Base-by-base conservation (phyloP, 2,329 filamentous ascomycete species). In the Penicillium oxalicum region DNA sequence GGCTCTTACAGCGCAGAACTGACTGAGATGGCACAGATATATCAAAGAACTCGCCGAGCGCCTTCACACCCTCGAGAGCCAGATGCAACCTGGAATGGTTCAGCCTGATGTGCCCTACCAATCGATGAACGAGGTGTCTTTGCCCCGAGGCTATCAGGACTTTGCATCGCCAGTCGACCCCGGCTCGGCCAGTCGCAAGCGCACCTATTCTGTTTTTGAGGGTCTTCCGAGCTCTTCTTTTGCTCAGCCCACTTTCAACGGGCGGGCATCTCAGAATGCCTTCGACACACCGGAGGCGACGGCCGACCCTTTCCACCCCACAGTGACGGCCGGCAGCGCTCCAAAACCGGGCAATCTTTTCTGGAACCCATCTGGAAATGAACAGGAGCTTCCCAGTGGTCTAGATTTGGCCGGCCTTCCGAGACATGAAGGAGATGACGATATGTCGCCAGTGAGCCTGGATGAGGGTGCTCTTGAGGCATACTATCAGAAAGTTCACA, bases 31-130 rank as follows among this genome's bases (percentile, higher is more conserved):
- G 12, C 38, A 18, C 60, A 88, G 84, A 12, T 95, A 95, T 61
- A 95, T 95, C 66, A 95, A 94, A 65, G 89, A 95, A 67, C 78
- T 95, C 24, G 88, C 89, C 25, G 89, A 95, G 63, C 78, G 90
- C 26, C 82, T 95, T 50, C 83, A 91, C 60, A 84, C 81, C 38
- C 84, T 95, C 40, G 90, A 95, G 65, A 86, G 84, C 56, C 87
- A 88, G 63, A 81, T 93, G 49, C 70, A 74, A 47, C 70, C 70
- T 4, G 54, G 63, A 11, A 69, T 70, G 53, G 61, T 65, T 7
- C 65, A 69, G 37, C 55, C 66, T 26, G 70, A 73, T 27, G 68
- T 71, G 49, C 69, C 65, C 12, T 76, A 75, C 53, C 64, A 71
- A 41, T 54, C 65, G 11, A 70, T 74, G 63, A 69, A 69, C 45